Evolutionary conservation across 2,329 filamentous ascomycete genomes (phyloP).

Genomic region (Ascochyta pisi): DNA sequence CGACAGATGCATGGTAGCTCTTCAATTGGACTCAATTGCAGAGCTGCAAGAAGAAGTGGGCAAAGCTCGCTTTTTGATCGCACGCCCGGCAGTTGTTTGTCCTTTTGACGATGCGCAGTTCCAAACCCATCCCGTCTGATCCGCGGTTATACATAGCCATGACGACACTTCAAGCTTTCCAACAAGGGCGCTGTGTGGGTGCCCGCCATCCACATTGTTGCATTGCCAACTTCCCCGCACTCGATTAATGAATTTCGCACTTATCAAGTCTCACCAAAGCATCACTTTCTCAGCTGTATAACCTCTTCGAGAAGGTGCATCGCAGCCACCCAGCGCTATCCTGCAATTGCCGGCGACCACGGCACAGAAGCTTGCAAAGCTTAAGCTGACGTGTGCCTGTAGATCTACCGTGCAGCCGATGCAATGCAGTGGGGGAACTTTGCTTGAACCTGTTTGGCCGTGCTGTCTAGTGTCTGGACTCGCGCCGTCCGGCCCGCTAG

Average conservation of each 20-base stretch:
- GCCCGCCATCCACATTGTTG: conserved; percentile 7
- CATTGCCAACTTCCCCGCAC: conserved; percentile 21
- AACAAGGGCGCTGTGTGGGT: conserved; percentile 9
- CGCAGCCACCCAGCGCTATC: conserved; percentile 22
- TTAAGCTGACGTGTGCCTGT: conserved; percentile 26
- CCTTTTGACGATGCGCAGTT: background rate
- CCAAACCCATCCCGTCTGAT: conserved; percentile 4
- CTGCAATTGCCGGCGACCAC: conserved; percentile 35
- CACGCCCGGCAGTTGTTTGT: conserved; percentile 3
- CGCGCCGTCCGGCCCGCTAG: conserved; percentile 12
- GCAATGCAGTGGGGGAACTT: background rate
- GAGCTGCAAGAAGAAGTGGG: background rate
- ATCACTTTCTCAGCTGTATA: conserved; percentile 1
- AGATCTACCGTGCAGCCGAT: conserved; percentile 15
- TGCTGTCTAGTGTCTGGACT: background rate
- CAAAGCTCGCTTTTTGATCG: conserved; percentile 4
- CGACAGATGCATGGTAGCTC: conserved; percentile 37
- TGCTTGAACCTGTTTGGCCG: conserved; percentile 8
- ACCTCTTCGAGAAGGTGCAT: conserved; percentile 6
- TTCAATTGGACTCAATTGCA: conserved; percentile 27
- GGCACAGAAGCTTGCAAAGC: conserved; percentile 32
- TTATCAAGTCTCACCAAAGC: conserved; percentile 14
- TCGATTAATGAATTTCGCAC: conserved; percentile 19
- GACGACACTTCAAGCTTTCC: conserved; percentile 49
- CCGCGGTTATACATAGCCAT: conserved; percentile 37